Conservation (phyloP, 2,329 filamentous ascomycete species). For the Calonectria multiphialidica region DNA sequence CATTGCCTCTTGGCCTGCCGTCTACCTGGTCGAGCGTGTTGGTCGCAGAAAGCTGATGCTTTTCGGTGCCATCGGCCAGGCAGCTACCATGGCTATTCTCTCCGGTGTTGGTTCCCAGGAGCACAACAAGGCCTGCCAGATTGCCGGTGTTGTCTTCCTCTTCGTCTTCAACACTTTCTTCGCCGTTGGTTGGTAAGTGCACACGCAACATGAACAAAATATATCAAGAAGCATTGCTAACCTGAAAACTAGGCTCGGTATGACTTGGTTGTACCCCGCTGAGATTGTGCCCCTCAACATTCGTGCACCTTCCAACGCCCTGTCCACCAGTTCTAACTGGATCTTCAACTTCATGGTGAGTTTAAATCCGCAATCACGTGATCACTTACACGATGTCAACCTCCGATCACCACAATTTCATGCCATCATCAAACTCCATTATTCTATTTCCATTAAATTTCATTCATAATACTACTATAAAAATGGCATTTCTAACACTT, state of each 20-base stretch:
- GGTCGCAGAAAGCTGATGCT: conserved; percentile 80
- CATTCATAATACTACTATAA: no score
- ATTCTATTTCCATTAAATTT: no score
- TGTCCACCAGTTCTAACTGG: conserved; percentile 68
- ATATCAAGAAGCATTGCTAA: not conserved
- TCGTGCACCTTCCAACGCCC: conserved; percentile 70
- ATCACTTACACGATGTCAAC: not conserved
- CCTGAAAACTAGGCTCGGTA: conserved; percentile 55
- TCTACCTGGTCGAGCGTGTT: conserved; percentile 74
- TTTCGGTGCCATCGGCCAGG: conserved; percentile 74
- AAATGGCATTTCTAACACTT: not conserved
- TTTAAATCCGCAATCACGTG: not conserved
- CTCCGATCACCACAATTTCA: not conserved
- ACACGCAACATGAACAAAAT: not conserved
- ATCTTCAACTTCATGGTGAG: conserved; percentile 71
- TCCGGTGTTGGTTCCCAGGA: conserved; percentile 67
- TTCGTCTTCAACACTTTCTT: conserved; percentile 72
- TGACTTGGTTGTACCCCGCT: conserved; percentile 74
- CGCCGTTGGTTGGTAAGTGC: conserved; percentile 61
- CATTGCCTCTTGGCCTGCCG: conserved; percentile 72
- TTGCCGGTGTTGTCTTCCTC: conserved; percentile 74
- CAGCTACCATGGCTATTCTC: conserved; percentile 73
- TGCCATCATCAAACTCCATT: no score
- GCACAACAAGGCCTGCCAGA: conserved; percentile 61
- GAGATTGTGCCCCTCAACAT: conserved; percentile 78